Conservation (phyloP, 257 asterid species). For the Cinchona pubescens region DNA sequence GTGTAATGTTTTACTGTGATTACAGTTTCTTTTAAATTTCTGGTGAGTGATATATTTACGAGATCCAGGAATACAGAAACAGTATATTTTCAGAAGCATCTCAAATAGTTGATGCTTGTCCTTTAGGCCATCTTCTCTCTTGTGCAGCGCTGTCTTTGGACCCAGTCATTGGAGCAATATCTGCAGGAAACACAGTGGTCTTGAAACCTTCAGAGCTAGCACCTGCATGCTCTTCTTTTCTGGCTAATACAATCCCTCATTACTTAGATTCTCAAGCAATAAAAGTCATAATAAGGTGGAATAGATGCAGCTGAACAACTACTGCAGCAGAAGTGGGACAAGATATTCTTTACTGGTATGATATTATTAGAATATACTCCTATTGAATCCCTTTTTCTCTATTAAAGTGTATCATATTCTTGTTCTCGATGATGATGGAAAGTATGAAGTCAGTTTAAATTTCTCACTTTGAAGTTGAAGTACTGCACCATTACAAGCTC, state of each 20-base stretch:
- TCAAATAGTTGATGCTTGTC: conserved; percentile 13
- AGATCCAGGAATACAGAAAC: neutral
- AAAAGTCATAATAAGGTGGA: conserved; percentile 76
- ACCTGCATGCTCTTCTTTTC: conserved; percentile 72
- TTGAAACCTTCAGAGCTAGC: conserved; percentile 81
- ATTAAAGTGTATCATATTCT: neutral
- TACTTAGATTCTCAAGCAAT: conserved; percentile 75
- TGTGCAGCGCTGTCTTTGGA: conserved; percentile 70
- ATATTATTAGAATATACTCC: neutral
- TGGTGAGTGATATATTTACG: neutral
- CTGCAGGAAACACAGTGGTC: conserved; percentile 78
- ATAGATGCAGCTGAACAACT: conserved; percentile 49
- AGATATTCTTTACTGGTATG: conserved; percentile 92
- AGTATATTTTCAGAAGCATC: neutral
- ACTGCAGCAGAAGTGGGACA: conserved; percentile 75
- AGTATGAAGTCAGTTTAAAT: neutral
- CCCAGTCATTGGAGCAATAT: conserved; percentile 80
- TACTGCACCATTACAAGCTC: neutral
- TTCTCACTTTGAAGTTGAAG: too few species aligned
- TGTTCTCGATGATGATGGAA: too few species aligned
- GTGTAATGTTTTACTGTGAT: neutral
- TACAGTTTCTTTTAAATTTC: neutral
- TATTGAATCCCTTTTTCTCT: too few species aligned
- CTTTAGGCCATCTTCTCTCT: conserved; percentile 8
- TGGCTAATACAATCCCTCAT: conserved; percentile 48